Evolutionary conservation across 148 eudicot species (phyloP).

Genomic region (Agrostemma githago): DNA sequence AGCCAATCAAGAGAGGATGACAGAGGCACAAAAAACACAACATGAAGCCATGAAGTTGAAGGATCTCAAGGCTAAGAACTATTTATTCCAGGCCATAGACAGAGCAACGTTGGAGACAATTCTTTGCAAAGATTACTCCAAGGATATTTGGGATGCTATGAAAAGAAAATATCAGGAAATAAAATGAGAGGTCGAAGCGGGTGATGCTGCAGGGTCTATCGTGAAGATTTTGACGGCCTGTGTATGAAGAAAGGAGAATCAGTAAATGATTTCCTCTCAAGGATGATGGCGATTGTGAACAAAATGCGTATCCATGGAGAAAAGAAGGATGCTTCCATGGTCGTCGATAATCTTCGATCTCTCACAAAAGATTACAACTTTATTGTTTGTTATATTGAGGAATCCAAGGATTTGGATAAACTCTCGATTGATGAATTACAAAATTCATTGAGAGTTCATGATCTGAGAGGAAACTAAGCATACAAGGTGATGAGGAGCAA

Average conservation of each 20-base stretch:
- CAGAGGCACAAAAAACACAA: not conserved
- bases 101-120: constrained; percentile 26
- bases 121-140: constrained; percentile 22
- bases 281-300: constrained; percentile 18
- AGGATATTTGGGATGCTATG: constrained; percentile 31
- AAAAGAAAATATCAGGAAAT: constrained; percentile 28
- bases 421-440: constrained; percentile 26
- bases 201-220: constrained; percentile 18
- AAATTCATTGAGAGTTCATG: constrained; percentile 19
- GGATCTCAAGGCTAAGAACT: constrained; percentile 15
- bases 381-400: constrained; percentile 22
- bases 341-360: constrained; percentile 21
- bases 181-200: constrained; percentile 15
- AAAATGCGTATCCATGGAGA: constrained; percentile 23
- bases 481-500: constrained; percentile 15
- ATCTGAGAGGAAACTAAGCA: constrained; percentile 12
- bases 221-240: constrained; percentile 21
- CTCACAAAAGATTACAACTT: constrained; percentile 5
- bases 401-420: constrained; percentile 19
- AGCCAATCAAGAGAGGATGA: not conserved
- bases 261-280: constrained; percentile 13
- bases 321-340: constrained; percentile 2
- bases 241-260: constrained; percentile 20
- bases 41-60: not conserved
- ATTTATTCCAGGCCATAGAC: constrained; percentile 10